Evolutionary conservation across 768 basidiomycete species (phyloP).

Genomic region (Lactarius tabidus): DNA sequence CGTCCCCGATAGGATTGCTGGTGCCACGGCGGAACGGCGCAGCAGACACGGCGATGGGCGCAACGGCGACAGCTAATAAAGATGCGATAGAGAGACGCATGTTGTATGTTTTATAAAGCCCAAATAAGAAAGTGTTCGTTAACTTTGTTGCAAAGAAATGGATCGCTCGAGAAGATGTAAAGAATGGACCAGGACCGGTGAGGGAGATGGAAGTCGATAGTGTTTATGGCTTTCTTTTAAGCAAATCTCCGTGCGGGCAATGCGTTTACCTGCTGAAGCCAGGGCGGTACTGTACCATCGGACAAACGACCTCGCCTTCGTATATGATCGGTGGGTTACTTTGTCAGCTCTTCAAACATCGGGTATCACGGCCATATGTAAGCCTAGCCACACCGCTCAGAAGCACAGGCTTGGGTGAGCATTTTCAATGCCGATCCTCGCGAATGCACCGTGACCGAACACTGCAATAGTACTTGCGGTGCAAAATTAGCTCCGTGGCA

Average conservation of each 20-base stretch:
- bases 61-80: conserved; percentile 40
- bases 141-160: conserved; percentile 11
- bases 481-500: background rate
- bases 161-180: conserved; percentile 30
- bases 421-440: background rate
- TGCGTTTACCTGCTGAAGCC: background rate
- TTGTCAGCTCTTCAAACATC: background rate
- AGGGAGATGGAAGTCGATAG: too few species aligned
- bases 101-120: conserved; percentile 35
- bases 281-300: background rate
- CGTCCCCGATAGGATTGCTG: conserved; percentile 40
- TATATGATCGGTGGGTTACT: background rate
- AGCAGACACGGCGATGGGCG: conserved; percentile 46
- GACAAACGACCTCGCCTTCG: background rate
- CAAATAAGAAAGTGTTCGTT: conserved; percentile 16
- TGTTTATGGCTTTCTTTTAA: too few species aligned
- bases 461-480: too few species aligned
- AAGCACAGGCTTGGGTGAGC: too few species aligned
- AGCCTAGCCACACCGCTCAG: too few species aligned
- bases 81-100: conserved; percentile 42
- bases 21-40: conserved; percentile 43
- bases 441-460: background rate
- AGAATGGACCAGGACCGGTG: conserved; percentile 26
- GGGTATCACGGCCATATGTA: too few species aligned
- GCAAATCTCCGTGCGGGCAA: too few species aligned